A percentile compares a stretch with the other conserved stretches of the same genome.
phyloP scores from a whole-genome alignment of 1,284 basidiomycete genomes.

The Pseudozyma sp. region DNA sequence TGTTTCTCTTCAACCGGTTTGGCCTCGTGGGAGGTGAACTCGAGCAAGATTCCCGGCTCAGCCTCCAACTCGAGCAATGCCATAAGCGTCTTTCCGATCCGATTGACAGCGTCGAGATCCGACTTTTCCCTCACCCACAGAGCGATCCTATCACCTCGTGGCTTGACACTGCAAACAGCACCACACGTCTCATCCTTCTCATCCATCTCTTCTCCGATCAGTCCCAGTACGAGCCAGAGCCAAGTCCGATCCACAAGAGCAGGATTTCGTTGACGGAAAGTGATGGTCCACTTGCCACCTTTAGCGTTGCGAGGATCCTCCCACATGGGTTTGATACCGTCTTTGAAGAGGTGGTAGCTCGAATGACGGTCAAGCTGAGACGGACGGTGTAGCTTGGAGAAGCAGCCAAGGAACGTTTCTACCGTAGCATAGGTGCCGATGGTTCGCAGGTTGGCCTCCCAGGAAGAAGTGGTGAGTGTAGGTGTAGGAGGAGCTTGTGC shows the following conservation, averaged over 20 bases:
- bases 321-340: constrained; percentile 90
- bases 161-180: constrained; percentile 82
- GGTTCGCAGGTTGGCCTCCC: constrained; percentile 58
- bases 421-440: constrained; percentile 70
- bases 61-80: constrained; percentile 37
- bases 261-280: constrained; percentile 82
- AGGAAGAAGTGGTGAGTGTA: constrained; percentile 20
- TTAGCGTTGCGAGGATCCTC: constrained; percentile 90
- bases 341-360: constrained; percentile 95
- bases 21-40: constrained; percentile 41
- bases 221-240: constrained; percentile 88
- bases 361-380: constrained; percentile 86
- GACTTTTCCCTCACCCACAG: constrained; percentile 86
- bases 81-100: constrained; percentile 77
- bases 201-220: constrained; percentile 90
- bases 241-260: constrained; percentile 85
- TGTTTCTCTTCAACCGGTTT: constrained; percentile 4
- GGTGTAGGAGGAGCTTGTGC: constrained; percentile 80
- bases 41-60: constrained; percentile 41
- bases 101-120: constrained; percentile 84
- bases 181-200: constrained; percentile 86
- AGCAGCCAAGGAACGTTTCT: constrained; percentile 90
- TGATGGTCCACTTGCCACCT: constrained; percentile 93
- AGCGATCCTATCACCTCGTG: constrained; percentile 88
- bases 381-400: constrained; percentile 92